phyloP scores from a whole-genome alignment of 371 early-diverging fungal species.

The Smittium culicis region DNA sequence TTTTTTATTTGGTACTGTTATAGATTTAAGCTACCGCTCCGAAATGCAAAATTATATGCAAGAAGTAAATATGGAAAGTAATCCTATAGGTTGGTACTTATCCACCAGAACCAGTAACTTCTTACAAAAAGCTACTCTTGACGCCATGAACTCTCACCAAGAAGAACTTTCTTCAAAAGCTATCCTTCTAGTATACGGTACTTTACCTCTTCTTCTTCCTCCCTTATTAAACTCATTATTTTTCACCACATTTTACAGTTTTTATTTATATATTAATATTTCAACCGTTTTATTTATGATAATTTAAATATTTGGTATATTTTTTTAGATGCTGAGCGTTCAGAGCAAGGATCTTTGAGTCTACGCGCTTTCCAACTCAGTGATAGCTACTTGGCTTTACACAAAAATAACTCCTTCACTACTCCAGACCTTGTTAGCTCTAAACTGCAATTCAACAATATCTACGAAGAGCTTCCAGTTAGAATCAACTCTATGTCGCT shows the following conservation, averaged over 20 bases:
- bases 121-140: constrained; percentile 78
- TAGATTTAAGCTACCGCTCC: constrained; percentile 65
- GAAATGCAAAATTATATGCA: constrained; percentile 86
- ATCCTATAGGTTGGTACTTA: constrained; percentile 95
- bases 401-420: constrained; percentile 65
- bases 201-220: too few relatives aligned
- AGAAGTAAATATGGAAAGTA: constrained; percentile 86
- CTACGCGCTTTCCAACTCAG: constrained; percentile 79
- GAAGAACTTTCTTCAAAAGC: constrained; percentile 64
- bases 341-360: constrained; percentile 58
- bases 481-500: constrained; percentile 70
- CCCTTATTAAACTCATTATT: too few relatives aligned
- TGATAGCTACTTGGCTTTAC: constrained; percentile 69
- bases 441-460: constrained; percentile 65
- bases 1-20: neutral
- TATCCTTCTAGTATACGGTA: constrained; percentile 85
- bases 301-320: neutral
- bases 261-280: too few relatives aligned
- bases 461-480: constrained; percentile 83
- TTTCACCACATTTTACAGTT: too few relatives aligned
- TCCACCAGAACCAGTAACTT: constrained; percentile 77
- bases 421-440: constrained; percentile 57
- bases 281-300: too few relatives aligned
- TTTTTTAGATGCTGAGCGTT: constrained; percentile 53
- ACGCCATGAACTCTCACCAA: constrained; percentile 82